phyloP scores from a whole-genome alignment of 768 basidiomycete species.

The Boletellus emodensis region DNA sequence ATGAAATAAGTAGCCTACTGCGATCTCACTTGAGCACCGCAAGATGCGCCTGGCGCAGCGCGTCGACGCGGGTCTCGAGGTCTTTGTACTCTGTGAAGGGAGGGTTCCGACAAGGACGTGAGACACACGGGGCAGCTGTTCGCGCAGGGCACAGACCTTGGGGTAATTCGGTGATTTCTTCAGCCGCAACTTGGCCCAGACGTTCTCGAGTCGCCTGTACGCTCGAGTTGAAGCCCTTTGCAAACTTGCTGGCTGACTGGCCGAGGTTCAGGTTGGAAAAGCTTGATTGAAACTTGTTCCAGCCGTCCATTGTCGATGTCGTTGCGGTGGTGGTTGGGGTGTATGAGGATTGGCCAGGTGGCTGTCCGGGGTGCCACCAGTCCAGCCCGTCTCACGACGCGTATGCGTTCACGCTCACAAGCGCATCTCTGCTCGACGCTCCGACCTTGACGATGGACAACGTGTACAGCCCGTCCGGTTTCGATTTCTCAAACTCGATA shows the following conservation, averaged over 20 bases:
- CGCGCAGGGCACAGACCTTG: constrained; percentile 52
- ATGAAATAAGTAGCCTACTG: not conserved
- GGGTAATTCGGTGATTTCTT: constrained; percentile 93
- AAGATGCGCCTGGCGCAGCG: constrained; percentile 74
- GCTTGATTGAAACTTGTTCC: constrained; percentile 66
- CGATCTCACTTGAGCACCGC: constrained; percentile 66
- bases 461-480: constrained; percentile 53
- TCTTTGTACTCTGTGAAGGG: constrained; percentile 83
- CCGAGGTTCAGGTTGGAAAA: constrained; percentile 64
- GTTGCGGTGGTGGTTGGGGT: constrained; percentile 9
- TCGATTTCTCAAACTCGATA: constrained; percentile 73
- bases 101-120: not conserved
- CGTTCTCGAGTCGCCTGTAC: constrained; percentile 86
- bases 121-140: not conserved
- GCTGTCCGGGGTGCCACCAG: too few species aligned
- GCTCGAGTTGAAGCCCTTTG: constrained; percentile 76
- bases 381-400: constrained; percentile 22
- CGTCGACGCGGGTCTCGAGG: constrained; percentile 92
- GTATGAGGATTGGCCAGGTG: not conserved
- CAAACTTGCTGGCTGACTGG: constrained; percentile 69
- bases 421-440: too few species aligned
- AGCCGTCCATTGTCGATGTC: constrained; percentile 41
- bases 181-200: constrained; percentile 84
- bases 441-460: constrained; percentile 36
- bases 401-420: constrained; percentile 13